A percentile compares a stretch with the other conserved stretches of the same genome.
Conservation (phyloP, 106 monocot species). For the Platanthera zijinensis region DNA sequence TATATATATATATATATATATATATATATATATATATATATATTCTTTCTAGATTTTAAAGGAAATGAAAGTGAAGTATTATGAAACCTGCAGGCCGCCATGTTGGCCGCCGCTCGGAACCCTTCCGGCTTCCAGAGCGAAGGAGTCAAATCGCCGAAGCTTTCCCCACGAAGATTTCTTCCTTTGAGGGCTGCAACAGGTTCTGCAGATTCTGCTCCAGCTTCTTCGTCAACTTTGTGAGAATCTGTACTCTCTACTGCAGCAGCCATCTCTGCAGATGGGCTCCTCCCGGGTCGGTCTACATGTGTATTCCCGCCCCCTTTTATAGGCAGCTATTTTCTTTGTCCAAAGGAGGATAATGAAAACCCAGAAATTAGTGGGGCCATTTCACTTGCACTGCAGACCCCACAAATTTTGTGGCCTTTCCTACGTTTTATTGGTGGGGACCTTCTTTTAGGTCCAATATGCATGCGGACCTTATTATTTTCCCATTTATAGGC, state of each 20-base stretch:
- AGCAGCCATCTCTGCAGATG: background rate
- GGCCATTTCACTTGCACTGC: too few species aligned
- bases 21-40: too few species aligned
- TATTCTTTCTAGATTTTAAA: background rate
- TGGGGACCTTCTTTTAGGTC: too few species aligned
- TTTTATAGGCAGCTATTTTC: too few species aligned
- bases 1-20: too few species aligned
- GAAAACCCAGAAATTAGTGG: too few species aligned
- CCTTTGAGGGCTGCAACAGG: background rate
- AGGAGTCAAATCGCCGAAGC: background rate
- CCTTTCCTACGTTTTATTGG: too few species aligned
- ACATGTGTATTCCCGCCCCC: too few species aligned
- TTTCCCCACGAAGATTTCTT: constrained; percentile 6
- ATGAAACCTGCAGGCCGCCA: background rate
- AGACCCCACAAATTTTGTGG: too few species aligned
- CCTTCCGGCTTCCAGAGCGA: constrained; percentile 3
- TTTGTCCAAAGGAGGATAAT: too few species aligned
- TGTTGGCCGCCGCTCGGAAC: background rate
- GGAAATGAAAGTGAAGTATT: background rate
- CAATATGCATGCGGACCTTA: too few species aligned
- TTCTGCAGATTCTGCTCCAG: background rate
- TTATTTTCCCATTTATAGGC: too few species aligned
- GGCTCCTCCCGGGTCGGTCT: background rate
- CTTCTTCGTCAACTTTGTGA: background rate
- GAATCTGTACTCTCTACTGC: background rate